Evolutionary conservation across 1,139 yeast species (phyloP), one percentile per base, ranked within the genome.

Genomic region (Scheffersomyces titani): DNA sequence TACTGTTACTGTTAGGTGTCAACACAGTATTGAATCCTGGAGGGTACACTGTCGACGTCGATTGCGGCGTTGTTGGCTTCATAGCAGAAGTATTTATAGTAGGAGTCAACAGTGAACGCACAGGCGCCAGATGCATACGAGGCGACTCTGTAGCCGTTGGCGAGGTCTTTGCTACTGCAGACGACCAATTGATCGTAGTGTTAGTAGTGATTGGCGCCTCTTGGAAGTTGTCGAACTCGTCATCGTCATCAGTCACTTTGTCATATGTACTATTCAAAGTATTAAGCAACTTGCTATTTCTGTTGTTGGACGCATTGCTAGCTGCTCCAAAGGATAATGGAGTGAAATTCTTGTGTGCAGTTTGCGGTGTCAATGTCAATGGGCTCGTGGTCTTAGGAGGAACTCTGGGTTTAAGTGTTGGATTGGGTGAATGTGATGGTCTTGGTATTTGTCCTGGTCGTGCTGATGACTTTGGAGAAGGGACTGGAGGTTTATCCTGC

Each of bases 141-240:
- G 40, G 40, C 13, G 40, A 3, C 40, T 30, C 40, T 2, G 40
- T 30, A 11, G 40, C 40, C 13, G 40, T 30, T 30, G 40, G 40
- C 11, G 40, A 30, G 22, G 54, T 50, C 40, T 52, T 55, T 7
- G 53, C 21, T 20, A 57, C 57, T 55, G 67, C 72, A 7, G 61
- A 55, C 44, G 54, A 57, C 75, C 75, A 71, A 52, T 70, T 63
- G 30, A 69, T 61, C 30, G 53, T n/a, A 51, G 54, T 30, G 21
- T 19, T 46, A 7, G 55, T 13, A 20, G 46, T 16, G 13, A 54
- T 51, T 1, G 57, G 58, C 4, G 73, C 74, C 59, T 66, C 69
- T 53, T 73, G 77, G 60, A 73, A 74, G 21, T 71, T 75, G 52
- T 70, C 72, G 55, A 73, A 73, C 19, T 72, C 77, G 53, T 72